Evolutionary conservation across 1,284 basidiomycete species (phyloP).

Genomic region (Trichosporon asahii): DNA sequence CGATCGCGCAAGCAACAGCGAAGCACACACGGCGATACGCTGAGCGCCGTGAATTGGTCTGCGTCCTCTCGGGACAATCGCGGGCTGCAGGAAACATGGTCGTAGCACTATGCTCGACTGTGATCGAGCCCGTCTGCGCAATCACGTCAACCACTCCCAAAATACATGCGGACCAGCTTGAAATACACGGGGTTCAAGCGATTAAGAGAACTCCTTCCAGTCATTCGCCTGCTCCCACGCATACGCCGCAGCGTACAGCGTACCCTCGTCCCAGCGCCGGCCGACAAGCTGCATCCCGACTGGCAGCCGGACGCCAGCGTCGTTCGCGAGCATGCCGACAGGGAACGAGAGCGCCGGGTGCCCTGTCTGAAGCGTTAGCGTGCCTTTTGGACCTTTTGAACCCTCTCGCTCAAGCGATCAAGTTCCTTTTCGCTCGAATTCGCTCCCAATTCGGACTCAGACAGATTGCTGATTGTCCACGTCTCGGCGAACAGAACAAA

Average conservation of each 20-base stretch:
- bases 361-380: slow-evolving; percentile 37
- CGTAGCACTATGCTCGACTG: neutral
- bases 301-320: slow-evolving; percentile 40
- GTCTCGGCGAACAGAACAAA: neutral
- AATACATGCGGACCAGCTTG: neutral
- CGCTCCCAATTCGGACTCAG: neutral
- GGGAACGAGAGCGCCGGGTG: slow-evolving; percentile 48
- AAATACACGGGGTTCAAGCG: neutral
- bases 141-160: neutral
- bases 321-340: slow-evolving; percentile 45
- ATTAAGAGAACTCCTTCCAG: slow-evolving; percentile 33
- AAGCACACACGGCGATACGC: too few relatives aligned
- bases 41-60: too few relatives aligned
- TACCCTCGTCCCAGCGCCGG: slow-evolving; percentile 43
- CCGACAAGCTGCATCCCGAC: slow-evolving; percentile 52
- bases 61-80: too few relatives aligned
- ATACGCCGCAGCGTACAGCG: slow-evolving; percentile 47
- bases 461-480: neutral
- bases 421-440: neutral
- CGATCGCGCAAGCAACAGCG: neutral
- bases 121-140: neutral
- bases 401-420: neutral
- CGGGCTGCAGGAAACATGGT: neutral
- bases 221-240: slow-evolving; percentile 47
- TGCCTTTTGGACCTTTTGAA: neutral